Percentiles rank a stretch among this genome's conserved stretches.
These are phyloP conservation scores for Candida tibetensis DNA, from an alignment of 805 yeast species.

Conservation along the genomic window DNA sequence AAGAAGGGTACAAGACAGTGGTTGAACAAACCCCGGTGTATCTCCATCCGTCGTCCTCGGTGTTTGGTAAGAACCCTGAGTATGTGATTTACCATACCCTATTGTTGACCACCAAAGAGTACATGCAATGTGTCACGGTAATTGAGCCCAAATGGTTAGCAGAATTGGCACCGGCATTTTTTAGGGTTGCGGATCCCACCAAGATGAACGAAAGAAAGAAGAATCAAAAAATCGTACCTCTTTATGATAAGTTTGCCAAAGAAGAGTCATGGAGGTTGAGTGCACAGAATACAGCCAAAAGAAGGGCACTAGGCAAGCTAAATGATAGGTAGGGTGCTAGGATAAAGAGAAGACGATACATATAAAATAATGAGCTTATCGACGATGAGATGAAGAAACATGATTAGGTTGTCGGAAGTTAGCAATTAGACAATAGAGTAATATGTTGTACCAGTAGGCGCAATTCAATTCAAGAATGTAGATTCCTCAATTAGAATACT, in stretches of 20 bases:
- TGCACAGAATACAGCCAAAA: slow-evolving; percentile 30
- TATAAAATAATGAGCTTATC: too few species aligned
- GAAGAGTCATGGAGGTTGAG: slow-evolving; percentile 79
- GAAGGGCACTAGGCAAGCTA: slow-evolving; percentile 20
- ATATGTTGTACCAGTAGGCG: too few species aligned
- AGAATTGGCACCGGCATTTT: slow-evolving; percentile 70
- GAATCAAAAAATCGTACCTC: slow-evolving; percentile 68
- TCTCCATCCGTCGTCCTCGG: slow-evolving; percentile 83
- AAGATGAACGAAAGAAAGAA: slow-evolving; percentile 52
- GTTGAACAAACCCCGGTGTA: slow-evolving; percentile 70
- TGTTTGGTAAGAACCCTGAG: slow-evolving; percentile 63
- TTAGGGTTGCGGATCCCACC: slow-evolving; percentile 56
- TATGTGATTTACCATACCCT: slow-evolving; percentile 81
- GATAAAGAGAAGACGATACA: too few species aligned
- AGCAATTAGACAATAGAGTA: too few species aligned
- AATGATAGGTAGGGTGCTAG: too few species aligned
- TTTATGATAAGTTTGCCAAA: slow-evolving; percentile 56
- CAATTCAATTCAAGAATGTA: too few species aligned
- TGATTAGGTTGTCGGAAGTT: too few species aligned
- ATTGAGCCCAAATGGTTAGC: slow-evolving; percentile 80
- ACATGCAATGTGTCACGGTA: slow-evolving; percentile 84
- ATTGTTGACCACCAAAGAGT: slow-evolving; percentile 80
- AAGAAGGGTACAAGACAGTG: slow-evolving; percentile 54
- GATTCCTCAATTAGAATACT: too few species aligned
- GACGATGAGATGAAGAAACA: too few species aligned